These are phyloP conservation scores for Rhizopogon sp. DNA, from an alignment of 768 basidiomycete species.

Conservation along the genomic window DNA sequence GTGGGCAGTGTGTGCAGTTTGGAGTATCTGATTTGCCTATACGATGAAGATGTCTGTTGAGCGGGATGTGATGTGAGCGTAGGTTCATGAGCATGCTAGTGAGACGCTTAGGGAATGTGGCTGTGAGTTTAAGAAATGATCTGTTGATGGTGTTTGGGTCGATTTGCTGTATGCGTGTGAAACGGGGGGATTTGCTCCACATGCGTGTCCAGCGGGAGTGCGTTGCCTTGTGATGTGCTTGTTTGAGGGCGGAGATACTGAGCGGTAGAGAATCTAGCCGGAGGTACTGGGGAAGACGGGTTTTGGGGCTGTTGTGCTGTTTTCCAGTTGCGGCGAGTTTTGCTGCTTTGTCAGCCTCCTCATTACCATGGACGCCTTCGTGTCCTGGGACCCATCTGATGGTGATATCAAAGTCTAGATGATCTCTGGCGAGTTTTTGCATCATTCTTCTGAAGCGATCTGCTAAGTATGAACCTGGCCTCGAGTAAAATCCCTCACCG, in stretches of 20 bases:
- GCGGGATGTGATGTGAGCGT: too few relatives aligned
- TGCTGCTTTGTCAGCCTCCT: background rate
- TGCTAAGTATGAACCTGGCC: background rate
- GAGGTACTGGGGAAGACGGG: background rate
- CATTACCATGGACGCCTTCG: background rate
- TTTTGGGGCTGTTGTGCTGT: background rate
- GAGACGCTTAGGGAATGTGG: background rate
- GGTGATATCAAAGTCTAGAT: too few relatives aligned
- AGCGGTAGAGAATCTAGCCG: background rate
- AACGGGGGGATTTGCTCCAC: constrained; percentile 2
- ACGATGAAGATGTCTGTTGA: too few relatives aligned
- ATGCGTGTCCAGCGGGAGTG: background rate
- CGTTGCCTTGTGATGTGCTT: background rate
- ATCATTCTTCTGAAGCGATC: background rate
- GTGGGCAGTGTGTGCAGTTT: constrained; percentile 22
- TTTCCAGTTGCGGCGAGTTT: background rate
- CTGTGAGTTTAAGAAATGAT: constrained; percentile 15
- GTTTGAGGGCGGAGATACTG: background rate
- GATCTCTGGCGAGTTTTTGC: background rate
- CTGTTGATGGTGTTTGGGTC: constrained; percentile 4
- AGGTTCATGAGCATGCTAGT: too few relatives aligned
- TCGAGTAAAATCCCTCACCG: background rate
- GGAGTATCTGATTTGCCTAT: too few relatives aligned
- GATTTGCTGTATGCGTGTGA: background rate
- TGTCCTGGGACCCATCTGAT: background rate